Conservation (phyloP, 1,284 basidiomycete species). For the Cryptococcus maquisensis region DNA sequence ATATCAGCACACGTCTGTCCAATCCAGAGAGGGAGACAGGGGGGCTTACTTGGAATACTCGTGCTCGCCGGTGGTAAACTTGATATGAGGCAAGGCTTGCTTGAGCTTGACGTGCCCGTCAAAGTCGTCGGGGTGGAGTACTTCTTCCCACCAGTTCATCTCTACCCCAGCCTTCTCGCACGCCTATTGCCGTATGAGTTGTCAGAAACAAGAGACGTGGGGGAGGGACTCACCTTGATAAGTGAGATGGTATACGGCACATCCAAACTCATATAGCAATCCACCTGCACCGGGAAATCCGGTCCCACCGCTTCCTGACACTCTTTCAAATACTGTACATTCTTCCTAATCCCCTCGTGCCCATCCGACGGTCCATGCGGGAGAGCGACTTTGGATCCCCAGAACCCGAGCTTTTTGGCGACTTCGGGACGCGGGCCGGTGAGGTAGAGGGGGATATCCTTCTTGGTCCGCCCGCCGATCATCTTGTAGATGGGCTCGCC, state of each 20-base stretch:
- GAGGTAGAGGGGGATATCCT: conserved; percentile 54
- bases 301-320: conserved; percentile 50
- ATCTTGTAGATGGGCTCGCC: conserved; percentile 57
- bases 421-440: conserved; percentile 53
- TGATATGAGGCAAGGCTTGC: conserved; percentile 51
- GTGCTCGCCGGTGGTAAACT: conserved; percentile 58
- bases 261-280: conserved; percentile 54
- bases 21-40: not conserved
- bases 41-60: conserved; percentile 50
- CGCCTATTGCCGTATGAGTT: conserved; percentile 15
- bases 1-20: not conserved
- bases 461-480: conserved; percentile 55
- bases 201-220: conserved; percentile 6
- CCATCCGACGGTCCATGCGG: conserved; percentile 55
- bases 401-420: conserved; percentile 55
- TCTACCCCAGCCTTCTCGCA: conserved; percentile 52
- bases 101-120: conserved; percentile 53
- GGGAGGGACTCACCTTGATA: conserved; percentile 34
- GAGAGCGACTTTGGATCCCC: conserved; percentile 54
- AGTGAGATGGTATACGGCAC: conserved; percentile 53
- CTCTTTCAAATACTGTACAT: conserved; percentile 53
- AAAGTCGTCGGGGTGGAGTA: conserved; percentile 53
- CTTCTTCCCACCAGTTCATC: conserved; percentile 57
- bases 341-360: conserved; percentile 51
- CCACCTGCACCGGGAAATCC: conserved; percentile 55